phyloP scores from a whole-genome alignment of 441 rosid species.

The Omphalea diandra region DNA sequence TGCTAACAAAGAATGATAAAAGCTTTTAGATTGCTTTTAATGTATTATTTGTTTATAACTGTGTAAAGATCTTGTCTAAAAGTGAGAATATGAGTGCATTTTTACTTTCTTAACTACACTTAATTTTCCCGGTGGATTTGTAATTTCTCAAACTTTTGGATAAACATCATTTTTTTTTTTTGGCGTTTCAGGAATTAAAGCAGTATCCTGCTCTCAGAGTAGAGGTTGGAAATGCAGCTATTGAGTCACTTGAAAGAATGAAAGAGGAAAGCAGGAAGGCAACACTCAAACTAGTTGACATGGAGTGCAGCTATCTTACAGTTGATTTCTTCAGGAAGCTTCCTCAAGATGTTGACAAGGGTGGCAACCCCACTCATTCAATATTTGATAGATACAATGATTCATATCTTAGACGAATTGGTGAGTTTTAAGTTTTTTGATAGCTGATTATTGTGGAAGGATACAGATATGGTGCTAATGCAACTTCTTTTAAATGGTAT shows the following conservation, averaged over 20 bases:
- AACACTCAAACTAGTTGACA: slow-evolving; percentile 84
- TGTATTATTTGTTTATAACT: too few species aligned
- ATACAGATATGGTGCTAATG: not conserved
- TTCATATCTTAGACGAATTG: slow-evolving; percentile 82
- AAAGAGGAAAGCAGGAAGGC: slow-evolving; percentile 86
- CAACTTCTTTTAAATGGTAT: not conserved
- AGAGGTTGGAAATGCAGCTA: slow-evolving; percentile 85
- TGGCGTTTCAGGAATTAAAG: slow-evolving; percentile 70
- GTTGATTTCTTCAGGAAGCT: slow-evolving; percentile 96
- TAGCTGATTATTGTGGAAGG: too few species aligned
- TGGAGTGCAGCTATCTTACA: slow-evolving; percentile 92
- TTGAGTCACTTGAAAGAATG: slow-evolving; percentile 89
- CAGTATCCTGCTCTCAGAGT: slow-evolving; percentile 95
- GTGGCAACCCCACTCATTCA: slow-evolving; percentile 93
- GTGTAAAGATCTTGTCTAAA: too few species aligned
- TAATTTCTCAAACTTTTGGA: not conserved
- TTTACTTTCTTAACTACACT: not conserved
- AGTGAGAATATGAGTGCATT: too few species aligned
- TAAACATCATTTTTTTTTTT: slow-evolving; percentile 16
- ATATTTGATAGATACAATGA: slow-evolving; percentile 95
- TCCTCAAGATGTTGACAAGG: slow-evolving; percentile 97
- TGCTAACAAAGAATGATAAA: not conserved
- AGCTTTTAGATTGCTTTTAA: not conserved
- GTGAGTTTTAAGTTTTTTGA: slow-evolving; percentile 47
- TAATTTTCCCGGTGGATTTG: not conserved